Evolutionary conservation across 106 monocot species (phyloP), one percentile per base, ranked within the genome.

Genomic region (Dendrobium chrysotoxum): DNA sequence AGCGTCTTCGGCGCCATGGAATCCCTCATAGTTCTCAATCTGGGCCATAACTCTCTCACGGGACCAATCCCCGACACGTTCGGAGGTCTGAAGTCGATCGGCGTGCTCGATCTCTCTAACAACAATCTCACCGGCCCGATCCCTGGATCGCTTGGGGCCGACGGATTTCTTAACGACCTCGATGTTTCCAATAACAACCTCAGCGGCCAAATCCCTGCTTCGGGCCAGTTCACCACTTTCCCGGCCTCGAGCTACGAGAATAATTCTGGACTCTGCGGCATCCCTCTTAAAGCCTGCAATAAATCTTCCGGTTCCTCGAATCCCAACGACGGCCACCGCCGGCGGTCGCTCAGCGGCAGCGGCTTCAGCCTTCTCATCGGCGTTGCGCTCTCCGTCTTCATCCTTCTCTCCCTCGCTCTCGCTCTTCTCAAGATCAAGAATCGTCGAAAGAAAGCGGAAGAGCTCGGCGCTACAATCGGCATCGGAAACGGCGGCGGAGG

Each of bases 141-240:
- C 35, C 93, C 96, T 13, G 87, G 81, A 0, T 78, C 53, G 1
- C 76, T 93, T 0, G 92, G 88, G 10, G 79, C 65, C 0, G 80
- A 89, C 35, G 81, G 82, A 47, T 87, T 88, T 78, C 85, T 97
- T 10, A 81, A 73, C 4, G 92, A 92, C 39, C 78, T 97, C 30
- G 94, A 97, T 71, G 90, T 97, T 39, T 97, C 96, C 15, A 85
- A 92, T 61, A 97, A 97, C 79, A 85, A 90, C 35, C 89, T 97
- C 78, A 54, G 83, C 11, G 94, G 96, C 41, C 82, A 82, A 4
- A 97, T 97, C 35, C 94, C 96, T 0, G 40, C 86, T 28, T 16
- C 80, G 2, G 96, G 96, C 9, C 94, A 97, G 85, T 81, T 97
- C 6, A 90, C 54, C 7, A 97, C 96, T 0, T 91, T 97, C 79